These are phyloP conservation scores for Millerozyma miso DNA, from an alignment of 805 yeast species.

Conservation along the genomic window DNA sequence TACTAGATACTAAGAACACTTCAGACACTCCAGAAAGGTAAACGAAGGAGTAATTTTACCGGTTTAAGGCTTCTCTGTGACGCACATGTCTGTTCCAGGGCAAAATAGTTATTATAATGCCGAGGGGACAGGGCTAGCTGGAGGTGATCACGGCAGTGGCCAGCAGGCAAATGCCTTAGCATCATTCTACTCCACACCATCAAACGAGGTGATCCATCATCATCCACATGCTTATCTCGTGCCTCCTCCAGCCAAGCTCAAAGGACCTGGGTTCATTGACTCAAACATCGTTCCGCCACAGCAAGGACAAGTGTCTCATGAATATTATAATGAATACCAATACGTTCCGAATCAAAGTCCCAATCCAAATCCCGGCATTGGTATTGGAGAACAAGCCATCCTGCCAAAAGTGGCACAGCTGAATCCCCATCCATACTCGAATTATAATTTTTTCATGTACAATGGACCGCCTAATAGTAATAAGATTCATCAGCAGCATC, in stretches of 20 bases:
- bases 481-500: background rate
- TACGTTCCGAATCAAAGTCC: constrained; percentile 2
- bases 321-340: constrained; percentile 5
- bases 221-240: constrained; percentile 1
- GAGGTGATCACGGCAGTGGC: constrained; percentile 2
- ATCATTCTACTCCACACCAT: background rate
- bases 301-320: constrained; percentile 1
- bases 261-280: constrained; percentile 5
- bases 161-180: background rate
- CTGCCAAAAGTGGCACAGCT: background rate
- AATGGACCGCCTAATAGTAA: background rate
- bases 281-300: constrained; percentile 5
- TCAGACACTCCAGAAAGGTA: no score
- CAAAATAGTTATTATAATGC: constrained; percentile 6
- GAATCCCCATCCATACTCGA: background rate
- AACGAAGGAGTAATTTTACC: no score
- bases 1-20: no score
- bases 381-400: background rate
- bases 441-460: background rate
- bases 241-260: constrained; percentile 3
- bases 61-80: no score
- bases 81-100: constrained; percentile 8
- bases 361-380: background rate
- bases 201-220: constrained; percentile 2
- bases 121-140: constrained; percentile 6